Evolutionary conservation across 176 grass and related monocot species (phyloP).

Genomic region (Oryza meridionalis): DNA sequence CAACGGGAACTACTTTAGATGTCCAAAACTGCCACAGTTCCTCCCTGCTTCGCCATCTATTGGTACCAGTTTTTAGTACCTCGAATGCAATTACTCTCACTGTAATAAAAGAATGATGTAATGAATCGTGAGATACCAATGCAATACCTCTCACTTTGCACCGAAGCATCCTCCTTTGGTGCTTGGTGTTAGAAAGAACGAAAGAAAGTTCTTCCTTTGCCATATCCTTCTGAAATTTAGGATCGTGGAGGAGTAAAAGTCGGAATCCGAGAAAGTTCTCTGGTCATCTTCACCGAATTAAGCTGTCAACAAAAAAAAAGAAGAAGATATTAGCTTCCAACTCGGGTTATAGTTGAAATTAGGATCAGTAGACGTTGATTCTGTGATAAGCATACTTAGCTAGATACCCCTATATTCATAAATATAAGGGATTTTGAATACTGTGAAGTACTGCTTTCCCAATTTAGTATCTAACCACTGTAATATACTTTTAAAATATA

Average conservation of each 20-base stretch:
- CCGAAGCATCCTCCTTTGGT: neutral
- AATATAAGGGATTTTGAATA: too few species aligned
- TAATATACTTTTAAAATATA: too few species aligned
- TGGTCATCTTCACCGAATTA: constrained; percentile 56
- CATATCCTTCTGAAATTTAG: neutral
- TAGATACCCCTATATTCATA: too few species aligned
- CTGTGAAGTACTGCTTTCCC: too few species aligned
- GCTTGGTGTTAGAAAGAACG: neutral
- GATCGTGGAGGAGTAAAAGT: constrained; percentile 10
- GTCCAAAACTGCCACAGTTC: neutral
- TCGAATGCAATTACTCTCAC: neutral
- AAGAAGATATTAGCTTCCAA: neutral
- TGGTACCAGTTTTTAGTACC: neutral
- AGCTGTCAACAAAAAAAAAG: constrained; percentile 34
- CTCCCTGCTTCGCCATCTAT: neutral
- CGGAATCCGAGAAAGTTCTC: constrained; percentile 32
- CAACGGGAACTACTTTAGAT: neutral
- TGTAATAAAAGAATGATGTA: neutral
- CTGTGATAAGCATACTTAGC: neutral
- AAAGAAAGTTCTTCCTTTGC: neutral
- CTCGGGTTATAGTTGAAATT: neutral
- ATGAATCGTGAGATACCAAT: neutral
- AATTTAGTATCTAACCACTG: too few species aligned
- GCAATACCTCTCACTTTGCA: neutral
- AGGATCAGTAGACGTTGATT: neutral